Percentiles rank a stretch among this genome's conserved stretches.
Conservation (phyloP, 176 grass and related monocot species). For the Triticum urartu region DNA sequence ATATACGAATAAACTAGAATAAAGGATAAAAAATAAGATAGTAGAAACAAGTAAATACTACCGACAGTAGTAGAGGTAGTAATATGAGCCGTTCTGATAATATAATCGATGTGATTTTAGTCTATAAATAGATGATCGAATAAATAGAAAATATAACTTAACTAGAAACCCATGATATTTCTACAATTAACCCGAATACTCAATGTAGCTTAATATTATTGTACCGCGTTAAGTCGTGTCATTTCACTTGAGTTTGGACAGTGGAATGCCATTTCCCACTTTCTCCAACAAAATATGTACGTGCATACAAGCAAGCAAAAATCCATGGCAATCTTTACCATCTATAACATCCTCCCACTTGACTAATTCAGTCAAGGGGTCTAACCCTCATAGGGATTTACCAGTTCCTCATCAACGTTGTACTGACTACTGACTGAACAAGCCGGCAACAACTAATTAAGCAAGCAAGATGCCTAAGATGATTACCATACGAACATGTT, state of each 20-base stretch:
- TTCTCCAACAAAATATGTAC: not conserved
- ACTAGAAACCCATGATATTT: no score
- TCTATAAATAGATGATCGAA: no score
- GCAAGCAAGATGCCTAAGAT: no score
- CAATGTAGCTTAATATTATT: not conserved
- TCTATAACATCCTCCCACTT: not conserved
- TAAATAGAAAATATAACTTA: no score
- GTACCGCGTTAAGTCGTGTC: not conserved
- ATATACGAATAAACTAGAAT: no score
- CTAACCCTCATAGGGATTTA: not conserved
- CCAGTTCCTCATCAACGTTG: not conserved
- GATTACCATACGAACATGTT: not conserved
- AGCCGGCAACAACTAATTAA: not conserved
- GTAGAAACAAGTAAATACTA: no score
- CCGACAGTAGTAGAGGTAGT: no score
- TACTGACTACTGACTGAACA: not conserved
- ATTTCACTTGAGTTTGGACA: not conserved
- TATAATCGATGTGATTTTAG: no score
- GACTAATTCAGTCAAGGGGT: not conserved
- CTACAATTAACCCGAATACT: not conserved
- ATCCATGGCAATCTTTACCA: not conserved
- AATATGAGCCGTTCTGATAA: no score
- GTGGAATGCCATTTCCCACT: no score
- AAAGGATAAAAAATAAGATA: no score
- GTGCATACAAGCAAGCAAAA: not conserved